Evolutionary conservation across 345 rosid genomes (phyloP), one percentile per base, ranked within the genome.

Genomic region (Linum trigynum): DNA sequence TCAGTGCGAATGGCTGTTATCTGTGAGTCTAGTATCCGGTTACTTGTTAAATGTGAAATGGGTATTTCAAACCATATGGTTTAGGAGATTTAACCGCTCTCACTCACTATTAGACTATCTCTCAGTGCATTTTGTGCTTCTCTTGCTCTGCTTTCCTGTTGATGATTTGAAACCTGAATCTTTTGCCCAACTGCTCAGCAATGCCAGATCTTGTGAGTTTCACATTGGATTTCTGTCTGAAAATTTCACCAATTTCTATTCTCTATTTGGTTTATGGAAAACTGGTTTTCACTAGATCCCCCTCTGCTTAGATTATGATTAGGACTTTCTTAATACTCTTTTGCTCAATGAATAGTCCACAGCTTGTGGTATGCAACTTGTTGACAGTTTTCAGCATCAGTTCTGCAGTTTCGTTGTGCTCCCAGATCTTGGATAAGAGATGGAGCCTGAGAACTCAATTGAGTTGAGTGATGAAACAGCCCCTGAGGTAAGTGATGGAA

Each of bases 361-460:
- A 35, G 23, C 1, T 3, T 17, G 43, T 39, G 51, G 39, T 16
- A 1, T 35, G 36, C 9, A 16, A n/a, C 36, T 61, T 50, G 5
- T 32, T 39, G 11, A 15, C 23, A 10, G 16, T 38, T 5, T 14
- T 32, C 23, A 38, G 50, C 45, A 60, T 51, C 55, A 57, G 53
- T 51, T 39, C 64, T 74, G 60, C 45, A 39, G 65, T 50, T 76
- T 61, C 66, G 59, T 71, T 72, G 81, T 40, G 48, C 57, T 37
- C 38, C 45, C 36, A 68, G 68, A 37, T 59, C 45, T 64, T 56
- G 37, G 66, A 7, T n/a, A 45, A 67, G 45, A 62, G 14, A 92
- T 92, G 98, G 92, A 81, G 62, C 74, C 90, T 55, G 91, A 77
- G 71, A 78, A 71, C 39, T 77, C 70, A 35, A 68, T 70, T 57